phyloP scores from a whole-genome alignment of 2,329 filamentous ascomycete genomes.

The Beauveria asiatica region DNA sequence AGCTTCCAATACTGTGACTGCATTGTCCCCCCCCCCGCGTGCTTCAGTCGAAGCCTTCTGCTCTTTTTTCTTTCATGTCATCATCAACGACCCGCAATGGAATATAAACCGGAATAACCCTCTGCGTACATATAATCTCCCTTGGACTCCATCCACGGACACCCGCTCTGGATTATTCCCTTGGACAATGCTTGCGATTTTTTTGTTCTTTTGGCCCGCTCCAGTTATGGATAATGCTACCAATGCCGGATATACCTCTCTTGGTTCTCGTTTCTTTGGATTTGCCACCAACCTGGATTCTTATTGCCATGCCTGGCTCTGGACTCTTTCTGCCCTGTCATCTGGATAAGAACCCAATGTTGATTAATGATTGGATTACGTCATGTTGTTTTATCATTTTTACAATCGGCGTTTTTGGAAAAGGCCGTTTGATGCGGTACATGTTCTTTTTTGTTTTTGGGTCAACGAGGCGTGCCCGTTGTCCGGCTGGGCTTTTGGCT shows the following conservation, averaged over 20 bases:
- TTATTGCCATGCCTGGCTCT: slow-evolving; percentile 6
- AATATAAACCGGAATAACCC: slow-evolving; percentile 5
- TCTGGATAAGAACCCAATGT: not conserved
- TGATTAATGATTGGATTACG: slow-evolving; percentile 5
- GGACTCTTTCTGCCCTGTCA: not conserved
- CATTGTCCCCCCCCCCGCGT: slow-evolving; percentile 22
- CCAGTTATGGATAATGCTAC: slow-evolving; percentile 19
- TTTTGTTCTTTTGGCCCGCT: slow-evolving; percentile 11
- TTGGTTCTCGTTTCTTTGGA: slow-evolving; percentile 2
- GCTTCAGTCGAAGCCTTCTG: slow-evolving; percentile 16
- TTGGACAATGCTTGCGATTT: slow-evolving; percentile 15
- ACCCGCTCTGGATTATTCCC: slow-evolving; percentile 6
- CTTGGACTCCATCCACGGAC: slow-evolving; percentile 4
- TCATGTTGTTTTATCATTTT: not conserved
- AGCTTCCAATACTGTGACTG: slow-evolving; percentile 10
- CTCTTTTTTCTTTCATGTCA: not conserved
- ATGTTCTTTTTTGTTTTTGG: slow-evolving; percentile 1
- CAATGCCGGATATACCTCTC: slow-evolving; percentile 9
- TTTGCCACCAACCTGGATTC: slow-evolving; percentile 3
- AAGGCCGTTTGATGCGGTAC: slow-evolving; percentile 3
- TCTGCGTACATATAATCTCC: slow-evolving; percentile 1
- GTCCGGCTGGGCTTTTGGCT: not conserved
- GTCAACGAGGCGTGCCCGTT: not conserved
- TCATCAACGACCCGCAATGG: slow-evolving; percentile 6
- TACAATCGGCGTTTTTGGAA: slow-evolving; percentile 8